Conservation (phyloP, 75 land plant species). For the Gnetum montanum region DNA sequence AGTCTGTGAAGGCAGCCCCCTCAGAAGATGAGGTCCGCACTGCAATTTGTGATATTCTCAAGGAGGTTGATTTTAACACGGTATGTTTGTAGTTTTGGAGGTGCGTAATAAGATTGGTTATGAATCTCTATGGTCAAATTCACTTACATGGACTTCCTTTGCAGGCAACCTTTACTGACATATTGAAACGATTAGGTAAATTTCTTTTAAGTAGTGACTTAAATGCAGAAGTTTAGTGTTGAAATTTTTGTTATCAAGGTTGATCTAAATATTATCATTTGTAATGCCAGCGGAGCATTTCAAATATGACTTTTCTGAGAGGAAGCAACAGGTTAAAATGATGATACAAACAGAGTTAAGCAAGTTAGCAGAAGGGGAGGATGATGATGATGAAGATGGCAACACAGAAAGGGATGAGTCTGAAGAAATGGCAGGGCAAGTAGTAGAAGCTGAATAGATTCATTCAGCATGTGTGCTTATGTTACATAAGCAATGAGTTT, state of each 20-base stretch:
- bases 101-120: not conserved
- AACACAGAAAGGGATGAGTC: conserved; percentile 4
- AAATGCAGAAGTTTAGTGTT: not conserved
- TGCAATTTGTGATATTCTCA: conserved; percentile 68
- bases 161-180: conserved; percentile 74
- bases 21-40: conserved; percentile 55
- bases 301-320: conserved; percentile 27
- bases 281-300: conserved; percentile 25
- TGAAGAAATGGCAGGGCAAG: conserved; percentile 6
- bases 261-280: not conserved
- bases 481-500: no score
- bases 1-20: conserved; percentile 21
- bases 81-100: conserved; percentile 17
- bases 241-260: not conserved
- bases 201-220: not conserved
- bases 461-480: no score
- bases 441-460: conserved; percentile 4
- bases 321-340: conserved; percentile 34
- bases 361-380: conserved; percentile 46
- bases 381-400: conserved; percentile 21
- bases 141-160: conserved; percentile 5
- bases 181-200: conserved; percentile 50
- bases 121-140: not conserved
- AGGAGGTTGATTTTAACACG: conserved; percentile 82
- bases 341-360: conserved; percentile 57